Percentiles rank a stretch among this genome's conserved stretches.
Conservation (phyloP, 257 asterid species). For the Asclepias syriaca region DNA sequence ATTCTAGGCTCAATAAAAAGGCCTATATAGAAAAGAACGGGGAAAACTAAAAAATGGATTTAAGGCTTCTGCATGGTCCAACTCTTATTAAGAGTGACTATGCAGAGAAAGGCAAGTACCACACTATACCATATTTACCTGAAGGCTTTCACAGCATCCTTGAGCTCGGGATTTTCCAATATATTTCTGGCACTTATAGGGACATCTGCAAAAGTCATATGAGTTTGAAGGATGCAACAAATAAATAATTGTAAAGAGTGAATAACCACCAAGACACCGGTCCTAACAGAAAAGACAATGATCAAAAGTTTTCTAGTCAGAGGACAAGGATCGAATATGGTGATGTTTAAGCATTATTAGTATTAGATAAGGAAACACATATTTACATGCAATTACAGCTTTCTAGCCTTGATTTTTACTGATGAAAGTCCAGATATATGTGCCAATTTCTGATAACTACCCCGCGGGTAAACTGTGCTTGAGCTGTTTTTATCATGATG, state of each 20-base stretch:
- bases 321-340: neutral
- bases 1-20: neutral
- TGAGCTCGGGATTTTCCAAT: constrained; percentile 75
- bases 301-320: too few relatives aligned
- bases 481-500: too few relatives aligned
- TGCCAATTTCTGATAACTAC: too few relatives aligned
- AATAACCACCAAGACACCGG: neutral
- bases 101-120: neutral
- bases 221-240: constrained; percentile 15
- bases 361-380: neutral
- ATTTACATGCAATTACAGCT: neutral
- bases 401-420: too few relatives aligned
- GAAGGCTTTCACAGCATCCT: constrained; percentile 75
- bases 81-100: neutral
- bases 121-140: constrained; percentile 32
- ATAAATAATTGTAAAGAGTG: neutral
- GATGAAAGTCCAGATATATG: too few relatives aligned
- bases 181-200: constrained; percentile 81
- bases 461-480: too few relatives aligned
- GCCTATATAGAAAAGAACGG: neutral
- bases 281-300: neutral
- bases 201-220: constrained; percentile 46
- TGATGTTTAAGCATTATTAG: neutral
- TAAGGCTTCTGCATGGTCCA: neutral
- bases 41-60: neutral